Percentiles rank a stretch among this genome's conserved stretches.
Evolutionary conservation across 2,329 filamentous ascomycete species (phyloP).

Genomic region (Tolypocladium ovalisporum): DNA sequence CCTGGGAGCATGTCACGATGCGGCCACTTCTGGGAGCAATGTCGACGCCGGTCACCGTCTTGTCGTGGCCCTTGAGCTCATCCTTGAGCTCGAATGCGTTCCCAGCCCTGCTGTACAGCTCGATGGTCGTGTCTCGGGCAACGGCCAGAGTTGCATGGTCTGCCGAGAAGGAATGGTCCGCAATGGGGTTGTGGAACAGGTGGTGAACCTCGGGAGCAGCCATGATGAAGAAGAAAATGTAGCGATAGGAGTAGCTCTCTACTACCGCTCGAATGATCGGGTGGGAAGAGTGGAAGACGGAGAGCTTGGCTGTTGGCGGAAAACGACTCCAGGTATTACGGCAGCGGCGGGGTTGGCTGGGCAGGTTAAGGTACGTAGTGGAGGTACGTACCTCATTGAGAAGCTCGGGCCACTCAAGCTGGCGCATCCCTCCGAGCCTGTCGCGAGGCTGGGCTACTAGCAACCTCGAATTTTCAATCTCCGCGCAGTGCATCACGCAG

Average conservation of each 20-base stretch:
- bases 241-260: conserved; percentile 65
- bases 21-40: conserved; percentile 84
- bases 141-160: conserved; percentile 85
- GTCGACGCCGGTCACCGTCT: conserved; percentile 91
- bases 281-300: background rate
- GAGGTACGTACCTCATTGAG: background rate
- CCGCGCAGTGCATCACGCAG: background rate
- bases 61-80: conserved; percentile 93
- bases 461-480: background rate
- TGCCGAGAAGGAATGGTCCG: conserved; percentile 95
- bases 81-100: conserved; percentile 74
- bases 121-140: conserved; percentile 78
- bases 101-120: conserved; percentile 70
- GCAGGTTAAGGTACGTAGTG: background rate
- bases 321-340: background rate
- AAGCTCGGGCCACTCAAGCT: background rate
- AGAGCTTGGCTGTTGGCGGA: background rate
- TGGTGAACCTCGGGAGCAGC: conserved; percentile 84
- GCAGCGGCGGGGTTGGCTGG: background rate
- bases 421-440: background rate
- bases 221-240: conserved; percentile 44
- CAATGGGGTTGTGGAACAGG: conserved; percentile 91
- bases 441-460: background rate
- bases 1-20: conserved; percentile 96
- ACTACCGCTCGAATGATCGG: conserved; percentile 54